Conservation (phyloP, 345 rosid species). For the Dipteronia dyeriana region DNA sequence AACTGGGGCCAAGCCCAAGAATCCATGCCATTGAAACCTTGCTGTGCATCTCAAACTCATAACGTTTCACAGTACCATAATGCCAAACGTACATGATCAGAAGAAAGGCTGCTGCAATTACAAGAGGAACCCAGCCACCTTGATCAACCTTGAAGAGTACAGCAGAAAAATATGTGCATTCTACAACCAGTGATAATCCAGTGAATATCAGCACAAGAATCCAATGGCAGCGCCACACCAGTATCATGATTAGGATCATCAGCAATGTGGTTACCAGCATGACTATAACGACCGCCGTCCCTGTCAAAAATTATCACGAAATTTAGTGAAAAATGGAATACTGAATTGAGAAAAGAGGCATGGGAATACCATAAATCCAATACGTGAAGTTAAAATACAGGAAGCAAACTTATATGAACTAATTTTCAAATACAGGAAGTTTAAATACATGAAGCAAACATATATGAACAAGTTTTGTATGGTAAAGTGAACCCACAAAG, state of each 20-base stretch:
- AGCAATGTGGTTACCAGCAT: slow-evolving; percentile 77
- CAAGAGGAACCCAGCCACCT: slow-evolving; percentile 91
- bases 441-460: background rate
- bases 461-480: background rate
- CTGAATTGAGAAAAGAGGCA: background rate
- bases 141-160: slow-evolving; percentile 65
- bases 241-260: slow-evolving; percentile 65
- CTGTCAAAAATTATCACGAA: slow-evolving; percentile 30
- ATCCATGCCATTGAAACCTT: slow-evolving; percentile 87
- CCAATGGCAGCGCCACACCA: slow-evolving; percentile 91
- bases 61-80: slow-evolving; percentile 68
- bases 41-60: slow-evolving; percentile 78
- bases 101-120: slow-evolving; percentile 62
- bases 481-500: background rate
- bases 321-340: background rate
- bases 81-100: slow-evolving; percentile 74
- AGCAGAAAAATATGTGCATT: slow-evolving; percentile 64
- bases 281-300: slow-evolving; percentile 74
- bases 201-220: slow-evolving; percentile 60
- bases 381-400: background rate
- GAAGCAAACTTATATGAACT: too few relatives aligned
- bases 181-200: slow-evolving; percentile 51
- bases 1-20: slow-evolving; percentile 84
- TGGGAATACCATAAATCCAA: background rate
- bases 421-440: too few relatives aligned